These are phyloP conservation scores for Solanum raphanifolium DNA, from an alignment of 257 asterid species.

Conservation along the genomic window DNA sequence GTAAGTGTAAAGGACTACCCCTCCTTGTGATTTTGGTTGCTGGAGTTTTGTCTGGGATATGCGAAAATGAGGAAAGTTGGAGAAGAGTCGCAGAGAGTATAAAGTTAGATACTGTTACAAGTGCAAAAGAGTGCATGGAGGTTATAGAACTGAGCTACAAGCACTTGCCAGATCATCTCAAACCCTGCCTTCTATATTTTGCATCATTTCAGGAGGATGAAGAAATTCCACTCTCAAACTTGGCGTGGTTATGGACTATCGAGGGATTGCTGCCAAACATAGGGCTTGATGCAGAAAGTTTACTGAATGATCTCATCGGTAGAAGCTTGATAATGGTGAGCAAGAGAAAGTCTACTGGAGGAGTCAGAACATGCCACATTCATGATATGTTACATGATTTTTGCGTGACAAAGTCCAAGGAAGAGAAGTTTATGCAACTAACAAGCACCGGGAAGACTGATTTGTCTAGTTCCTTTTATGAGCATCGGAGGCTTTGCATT, in stretches of 20 bases:
- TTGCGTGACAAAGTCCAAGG: not conserved
- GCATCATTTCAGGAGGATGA: not conserved
- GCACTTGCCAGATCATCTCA: not conserved
- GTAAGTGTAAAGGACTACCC: not conserved
- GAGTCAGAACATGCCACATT: not conserved
- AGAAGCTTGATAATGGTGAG: not conserved
- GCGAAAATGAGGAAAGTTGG: not conserved
- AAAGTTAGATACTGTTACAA: not conserved
- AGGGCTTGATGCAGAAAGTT: not conserved
- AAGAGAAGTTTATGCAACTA: not conserved
- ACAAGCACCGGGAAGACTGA: not conserved
- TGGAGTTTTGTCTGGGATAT: not conserved
- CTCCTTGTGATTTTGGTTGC: not conserved
- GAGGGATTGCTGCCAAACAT: too few relatives aligned
- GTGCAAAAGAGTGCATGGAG: not conserved
- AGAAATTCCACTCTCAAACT: too few relatives aligned
- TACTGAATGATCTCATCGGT: not conserved
- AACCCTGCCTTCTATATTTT: not conserved
- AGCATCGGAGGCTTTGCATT: not conserved
- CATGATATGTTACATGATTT: not conserved
- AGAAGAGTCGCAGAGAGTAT: not conserved
- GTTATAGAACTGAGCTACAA: not conserved
- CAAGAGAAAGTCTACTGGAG: not conserved
- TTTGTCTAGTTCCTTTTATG: not conserved
- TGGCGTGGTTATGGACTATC: too few relatives aligned